Percentiles rank a stretch among this genome's conserved stretches.
These are phyloP conservation scores for Ganoderma lucidum DNA, from an alignment of 1,284 basidiomycete species.

Conservation along the genomic window DNA sequence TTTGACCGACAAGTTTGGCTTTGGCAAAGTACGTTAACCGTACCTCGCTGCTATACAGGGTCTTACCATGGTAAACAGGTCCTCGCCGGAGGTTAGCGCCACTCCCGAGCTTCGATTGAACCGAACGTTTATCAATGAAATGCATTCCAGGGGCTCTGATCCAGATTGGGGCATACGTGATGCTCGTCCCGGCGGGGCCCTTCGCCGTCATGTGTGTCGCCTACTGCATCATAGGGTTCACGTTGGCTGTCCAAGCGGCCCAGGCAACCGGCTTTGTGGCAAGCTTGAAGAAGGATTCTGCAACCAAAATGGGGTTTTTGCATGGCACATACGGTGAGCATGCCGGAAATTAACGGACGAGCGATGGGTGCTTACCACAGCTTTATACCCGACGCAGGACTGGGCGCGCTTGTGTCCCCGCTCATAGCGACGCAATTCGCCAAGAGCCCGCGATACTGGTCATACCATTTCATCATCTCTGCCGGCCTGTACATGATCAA, in stretches of 20 bases:
- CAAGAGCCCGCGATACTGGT: not conserved
- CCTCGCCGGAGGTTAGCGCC: slow-evolving; percentile 26
- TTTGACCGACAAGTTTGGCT: slow-evolving; percentile 62
- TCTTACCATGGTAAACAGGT: slow-evolving; percentile 37
- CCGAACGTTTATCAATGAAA: not conserved
- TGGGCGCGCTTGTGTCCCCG: not conserved
- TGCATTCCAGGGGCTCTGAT: slow-evolving; percentile 45
- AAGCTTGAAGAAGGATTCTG: slow-evolving; percentile 49
- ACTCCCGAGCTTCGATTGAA: not conserved
- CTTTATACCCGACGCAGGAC: not conserved
- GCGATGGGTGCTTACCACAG: too few relatives aligned
- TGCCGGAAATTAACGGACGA: slow-evolving; percentile 22
- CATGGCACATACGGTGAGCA: slow-evolving; percentile 60
- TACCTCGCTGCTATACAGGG: too few relatives aligned
- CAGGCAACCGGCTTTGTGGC: slow-evolving; percentile 66
- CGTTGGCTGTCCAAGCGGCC: slow-evolving; percentile 58
- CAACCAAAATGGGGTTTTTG: slow-evolving; percentile 60
- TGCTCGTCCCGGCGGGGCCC: slow-evolving; percentile 64
- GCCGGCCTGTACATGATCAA: not conserved
- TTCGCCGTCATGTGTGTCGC: slow-evolving; percentile 72
- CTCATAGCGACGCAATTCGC: not conserved
- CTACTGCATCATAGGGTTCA: slow-evolving; percentile 68
- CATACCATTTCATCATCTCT: not conserved
- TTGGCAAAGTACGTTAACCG: slow-evolving; percentile 57
- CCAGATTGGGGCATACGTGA: slow-evolving; percentile 56